phyloP scores from a whole-genome alignment of 331 rosid genomes.

The Quercus lobata region DNA sequence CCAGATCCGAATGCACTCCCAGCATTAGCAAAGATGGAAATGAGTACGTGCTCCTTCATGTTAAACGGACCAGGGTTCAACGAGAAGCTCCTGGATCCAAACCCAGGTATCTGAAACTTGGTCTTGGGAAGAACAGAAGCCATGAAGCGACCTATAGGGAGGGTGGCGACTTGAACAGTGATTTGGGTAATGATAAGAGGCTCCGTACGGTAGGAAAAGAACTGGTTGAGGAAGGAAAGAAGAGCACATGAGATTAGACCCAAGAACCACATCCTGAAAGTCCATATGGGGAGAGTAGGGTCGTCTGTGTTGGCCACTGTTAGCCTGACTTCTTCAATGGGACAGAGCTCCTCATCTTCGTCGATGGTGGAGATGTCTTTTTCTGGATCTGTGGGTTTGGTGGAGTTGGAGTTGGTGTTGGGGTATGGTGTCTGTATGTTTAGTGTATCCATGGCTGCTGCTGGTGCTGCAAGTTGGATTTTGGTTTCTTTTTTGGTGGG shows the following conservation, averaged over 20 bases:
- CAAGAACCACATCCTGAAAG: conserved; percentile 75
- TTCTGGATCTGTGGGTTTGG: background rate
- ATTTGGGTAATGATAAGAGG: conserved; percentile 56
- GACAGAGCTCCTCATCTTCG: conserved; percentile 40
- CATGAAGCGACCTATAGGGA: conserved; percentile 63
- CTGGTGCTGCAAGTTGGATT: no score
- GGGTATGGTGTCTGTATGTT: background rate
- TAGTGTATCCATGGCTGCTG: background rate
- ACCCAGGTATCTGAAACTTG: conserved; percentile 37
- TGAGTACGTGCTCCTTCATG: conserved; percentile 74
- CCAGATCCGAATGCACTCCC: conserved; percentile 66
- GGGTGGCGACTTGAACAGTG: conserved; percentile 52
- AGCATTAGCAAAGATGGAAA: conserved; percentile 67
- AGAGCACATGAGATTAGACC: conserved; percentile 59
- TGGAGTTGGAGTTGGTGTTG: background rate
- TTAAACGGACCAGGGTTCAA: conserved; percentile 71
- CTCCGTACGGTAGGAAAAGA: conserved; percentile 64
- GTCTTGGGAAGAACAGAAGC: conserved; percentile 36
- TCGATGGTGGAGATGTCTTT: background rate
- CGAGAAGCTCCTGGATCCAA: conserved; percentile 24
- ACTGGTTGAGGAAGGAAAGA: conserved; percentile 61
- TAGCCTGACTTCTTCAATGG: conserved; percentile 57
- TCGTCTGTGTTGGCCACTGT: conserved; percentile 63
- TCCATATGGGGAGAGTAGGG: conserved; percentile 63
- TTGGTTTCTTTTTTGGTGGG: background rate